These are phyloP conservation scores for Neodidymelliopsis sp. DNA, from an alignment of 2,329 filamentous ascomycete species.

Conservation along the genomic window DNA sequence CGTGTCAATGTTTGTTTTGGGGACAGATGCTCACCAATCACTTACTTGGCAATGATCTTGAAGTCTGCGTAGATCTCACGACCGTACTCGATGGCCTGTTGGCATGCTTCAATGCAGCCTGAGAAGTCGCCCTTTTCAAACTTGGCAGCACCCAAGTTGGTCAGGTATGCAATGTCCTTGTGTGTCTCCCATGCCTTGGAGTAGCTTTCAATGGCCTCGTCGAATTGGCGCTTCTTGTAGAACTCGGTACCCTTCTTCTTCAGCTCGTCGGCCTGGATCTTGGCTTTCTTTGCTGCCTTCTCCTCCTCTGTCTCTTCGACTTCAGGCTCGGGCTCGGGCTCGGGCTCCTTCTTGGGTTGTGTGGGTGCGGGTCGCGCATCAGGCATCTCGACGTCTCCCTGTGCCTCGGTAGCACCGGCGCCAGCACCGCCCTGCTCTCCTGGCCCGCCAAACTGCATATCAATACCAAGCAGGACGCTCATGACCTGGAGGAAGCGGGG, in stretches of 20 bases:
- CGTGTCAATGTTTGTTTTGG: slow-evolving; percentile 16
- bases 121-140: slow-evolving; percentile 97
- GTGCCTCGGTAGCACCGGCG: slow-evolving; percentile 56
- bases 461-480: slow-evolving; percentile 90
- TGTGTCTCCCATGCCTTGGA: slow-evolving; percentile 90
- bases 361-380: slow-evolving; percentile 67
- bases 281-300: slow-evolving; percentile 83
- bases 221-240: slow-evolving; percentile 99
- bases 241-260: slow-evolving; percentile 92
- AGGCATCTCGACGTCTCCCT: slow-evolving; percentile 81
- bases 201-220: slow-evolving; percentile 94
- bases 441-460: slow-evolving; percentile 76
- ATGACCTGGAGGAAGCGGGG: slow-evolving; percentile 93
- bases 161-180: slow-evolving; percentile 98
- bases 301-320: slow-evolving; percentile 90
- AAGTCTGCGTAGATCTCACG: slow-evolving; percentile 92
- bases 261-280: slow-evolving; percentile 91
- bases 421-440: slow-evolving; percentile 54
- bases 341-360: slow-evolving; percentile 57
- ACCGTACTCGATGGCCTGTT: slow-evolving; percentile 88
- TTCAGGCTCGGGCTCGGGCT: slow-evolving; percentile 68
- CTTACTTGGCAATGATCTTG: slow-evolving; percentile 92
- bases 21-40: neutral
- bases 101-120: slow-evolving; percentile 83
- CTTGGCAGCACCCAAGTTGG: slow-evolving; percentile 91